These are phyloP conservation scores for Trypanosoma avium DNA, from an alignment of 208 protist species.

Conservation along the genomic window DNA sequence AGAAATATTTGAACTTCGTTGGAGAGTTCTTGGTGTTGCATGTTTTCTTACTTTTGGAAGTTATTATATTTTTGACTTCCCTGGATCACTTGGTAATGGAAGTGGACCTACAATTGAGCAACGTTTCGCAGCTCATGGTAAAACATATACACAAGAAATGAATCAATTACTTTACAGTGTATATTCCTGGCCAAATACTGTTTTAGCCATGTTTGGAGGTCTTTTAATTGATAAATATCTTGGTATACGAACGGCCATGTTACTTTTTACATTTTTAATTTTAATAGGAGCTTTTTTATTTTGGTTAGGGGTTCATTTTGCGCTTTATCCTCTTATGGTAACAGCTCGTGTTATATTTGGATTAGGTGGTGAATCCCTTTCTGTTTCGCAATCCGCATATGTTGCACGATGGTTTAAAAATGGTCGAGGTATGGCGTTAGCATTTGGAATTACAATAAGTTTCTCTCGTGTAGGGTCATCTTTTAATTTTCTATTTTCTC, in stretches of 20 bases:
- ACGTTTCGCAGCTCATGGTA: slow-evolving; percentile 41
- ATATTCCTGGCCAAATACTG: slow-evolving; percentile 92
- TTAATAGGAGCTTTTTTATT: slow-evolving; percentile 70
- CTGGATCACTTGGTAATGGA: slow-evolving; percentile 71
- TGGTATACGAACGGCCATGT: slow-evolving; percentile 68
- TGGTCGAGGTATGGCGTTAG: slow-evolving; percentile 82
- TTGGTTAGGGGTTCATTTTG: slow-evolving; percentile 60
- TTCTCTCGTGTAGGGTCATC: slow-evolving; percentile 88
- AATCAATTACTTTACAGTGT: slow-evolving; percentile 91
- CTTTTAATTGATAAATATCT: slow-evolving; percentile 89
- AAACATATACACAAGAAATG: slow-evolving; percentile 79
- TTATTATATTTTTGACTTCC: slow-evolving; percentile 86
- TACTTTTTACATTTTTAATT: slow-evolving; percentile 81
- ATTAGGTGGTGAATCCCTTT: slow-evolving; percentile 88
- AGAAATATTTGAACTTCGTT: slow-evolving; percentile 70
- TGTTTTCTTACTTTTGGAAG: slow-evolving; percentile 87
- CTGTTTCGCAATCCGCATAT: slow-evolving; percentile 88
- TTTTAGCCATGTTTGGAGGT: slow-evolving; percentile 82
- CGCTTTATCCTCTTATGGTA: slow-evolving; percentile 71
- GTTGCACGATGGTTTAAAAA: slow-evolving; percentile 91
- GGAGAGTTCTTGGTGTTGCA: slow-evolving; percentile 68
- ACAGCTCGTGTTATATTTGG: slow-evolving; percentile 85
- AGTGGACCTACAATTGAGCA: slow-evolving; percentile 59
- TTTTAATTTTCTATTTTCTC: slow-evolving; percentile 92
- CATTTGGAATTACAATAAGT: slow-evolving; percentile 91